phyloP scores from a whole-genome alignment of 2,329 filamentous ascomycete genomes.

The Fusarium algeriense region DNA sequence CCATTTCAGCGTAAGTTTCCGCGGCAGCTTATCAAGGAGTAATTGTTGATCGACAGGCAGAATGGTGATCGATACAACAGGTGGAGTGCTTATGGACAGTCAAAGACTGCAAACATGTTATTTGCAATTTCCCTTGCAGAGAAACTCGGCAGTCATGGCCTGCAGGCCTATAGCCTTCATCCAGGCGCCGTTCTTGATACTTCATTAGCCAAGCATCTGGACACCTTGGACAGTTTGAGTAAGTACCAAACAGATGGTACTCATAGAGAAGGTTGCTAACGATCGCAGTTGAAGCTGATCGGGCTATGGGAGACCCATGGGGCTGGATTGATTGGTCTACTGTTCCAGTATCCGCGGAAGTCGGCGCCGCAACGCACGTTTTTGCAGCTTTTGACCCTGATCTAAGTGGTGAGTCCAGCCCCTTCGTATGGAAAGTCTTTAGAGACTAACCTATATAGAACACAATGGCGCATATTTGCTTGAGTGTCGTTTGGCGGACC shows the following conservation, averaged over 20 bases:
- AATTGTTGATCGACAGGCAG: rapidly evolving
- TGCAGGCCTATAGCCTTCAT: constrained; percentile 19
- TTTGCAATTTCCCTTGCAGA: constrained; percentile 31
- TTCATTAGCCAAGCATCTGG: neutral
- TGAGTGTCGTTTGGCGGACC: constrained; percentile 25
- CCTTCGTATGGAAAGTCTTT: rapidly evolving
- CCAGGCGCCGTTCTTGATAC: constrained; percentile 12
- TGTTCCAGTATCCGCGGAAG: neutral
- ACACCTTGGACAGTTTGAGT: neutral
- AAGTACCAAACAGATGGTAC: rapidly evolving
- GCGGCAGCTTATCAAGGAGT: rapidly evolving
- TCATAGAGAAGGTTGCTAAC: rapidly evolving
- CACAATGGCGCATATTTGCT: constrained; percentile 26
- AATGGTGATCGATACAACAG: constrained; percentile 14
- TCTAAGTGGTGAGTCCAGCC: neutral
- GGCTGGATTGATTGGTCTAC: constrained; percentile 22
- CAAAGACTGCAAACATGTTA: constrained; percentile 27
- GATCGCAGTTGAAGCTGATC: constrained; percentile 4
- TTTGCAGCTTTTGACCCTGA: constrained; percentile 34
- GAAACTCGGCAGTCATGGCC: constrained; percentile 23
- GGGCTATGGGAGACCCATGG: constrained; percentile 11
- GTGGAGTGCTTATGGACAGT: constrained; percentile 23
- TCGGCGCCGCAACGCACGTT: constrained; percentile 28
- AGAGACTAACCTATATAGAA: neutral
- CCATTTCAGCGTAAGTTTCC: neutral